These are phyloP conservation scores for Huiozyma sinensis DNA, from an alignment of 805 yeast species.

Conservation along the genomic window DNA sequence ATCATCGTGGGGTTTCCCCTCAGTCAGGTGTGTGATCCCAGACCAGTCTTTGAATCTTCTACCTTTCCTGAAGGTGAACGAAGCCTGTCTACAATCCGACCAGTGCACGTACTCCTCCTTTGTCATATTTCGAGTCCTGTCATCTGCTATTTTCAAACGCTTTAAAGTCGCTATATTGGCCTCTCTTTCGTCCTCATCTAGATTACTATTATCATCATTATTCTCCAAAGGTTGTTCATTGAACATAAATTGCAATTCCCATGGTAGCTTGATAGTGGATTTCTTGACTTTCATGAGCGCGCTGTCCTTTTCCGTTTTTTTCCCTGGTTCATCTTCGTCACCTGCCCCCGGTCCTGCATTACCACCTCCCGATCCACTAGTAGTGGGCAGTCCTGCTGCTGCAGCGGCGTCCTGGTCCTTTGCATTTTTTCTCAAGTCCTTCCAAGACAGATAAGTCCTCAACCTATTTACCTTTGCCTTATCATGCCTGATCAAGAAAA, in stretches of 20 bases:
- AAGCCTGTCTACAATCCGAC: constrained; percentile 97
- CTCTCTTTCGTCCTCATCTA: constrained; percentile 83
- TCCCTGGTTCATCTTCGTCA: constrained; percentile 26
- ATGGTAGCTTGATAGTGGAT: constrained; percentile 74
- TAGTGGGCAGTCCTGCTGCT: constrained; percentile 41
- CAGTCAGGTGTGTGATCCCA: constrained; percentile 71
- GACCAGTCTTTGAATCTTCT: constrained; percentile 96
- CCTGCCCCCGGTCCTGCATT: constrained; percentile 21
- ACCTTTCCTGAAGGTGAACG: constrained; percentile 90
- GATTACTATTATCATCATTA: constrained; percentile 50
- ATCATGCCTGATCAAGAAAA: constrained; percentile 85
- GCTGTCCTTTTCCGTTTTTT: constrained; percentile 33
- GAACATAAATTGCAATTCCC: constrained; percentile 94
- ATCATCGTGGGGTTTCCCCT: constrained; percentile 89
- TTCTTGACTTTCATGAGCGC: constrained; percentile 52
- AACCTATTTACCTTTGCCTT: constrained; percentile 86
- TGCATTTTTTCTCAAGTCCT: constrained; percentile 82
- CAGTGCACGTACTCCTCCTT: constrained; percentile 96
- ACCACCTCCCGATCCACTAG: constrained; percentile 30
- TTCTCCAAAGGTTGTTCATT: constrained; percentile 77
- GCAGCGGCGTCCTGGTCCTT: constrained; percentile 57
- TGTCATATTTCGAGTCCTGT: constrained; percentile 87
- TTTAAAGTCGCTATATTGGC: constrained; percentile 83
- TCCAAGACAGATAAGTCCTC: constrained; percentile 90
- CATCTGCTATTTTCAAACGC: constrained; percentile 85